Evolutionary conservation across 768 basidiomycete species (phyloP).

Genomic region (Artomyces pyxidatus): DNA sequence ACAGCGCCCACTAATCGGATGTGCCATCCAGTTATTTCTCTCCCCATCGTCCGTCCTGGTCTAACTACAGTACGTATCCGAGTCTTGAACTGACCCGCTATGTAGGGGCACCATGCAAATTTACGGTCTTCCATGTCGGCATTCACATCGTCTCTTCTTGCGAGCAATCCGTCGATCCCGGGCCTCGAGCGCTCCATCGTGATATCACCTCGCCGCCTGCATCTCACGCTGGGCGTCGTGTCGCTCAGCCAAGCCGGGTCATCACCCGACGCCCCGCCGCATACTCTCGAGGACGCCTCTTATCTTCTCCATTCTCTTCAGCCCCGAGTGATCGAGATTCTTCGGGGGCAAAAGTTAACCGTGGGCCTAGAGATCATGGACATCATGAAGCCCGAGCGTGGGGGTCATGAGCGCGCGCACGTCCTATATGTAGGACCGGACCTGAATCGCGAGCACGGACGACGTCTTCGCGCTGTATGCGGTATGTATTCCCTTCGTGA

Average conservation of each 20-base stretch:
- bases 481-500: conserved; percentile 22
- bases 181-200: conserved; percentile 59
- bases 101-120: conserved; percentile 25
- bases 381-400: conserved; percentile 36
- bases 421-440: conserved; percentile 51
- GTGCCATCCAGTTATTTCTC: conserved; percentile 3
- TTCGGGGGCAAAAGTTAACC: conserved; percentile 25
- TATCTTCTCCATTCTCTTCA: conserved; percentile 19
- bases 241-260: conserved; percentile 28
- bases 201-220: conserved; percentile 48
- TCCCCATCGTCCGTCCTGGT: conserved; percentile 9
- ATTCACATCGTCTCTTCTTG: conserved; percentile 25
- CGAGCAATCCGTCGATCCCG: conserved; percentile 23
- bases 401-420: conserved; percentile 35
- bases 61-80: too few relatives aligned
- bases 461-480: conserved; percentile 25
- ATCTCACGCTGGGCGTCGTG: conserved; percentile 74
- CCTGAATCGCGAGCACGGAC: conserved; percentile 24
- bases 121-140: conserved; percentile 20
- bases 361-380: conserved; percentile 41
- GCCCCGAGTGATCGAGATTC: conserved; percentile 35
- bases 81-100: background rate
- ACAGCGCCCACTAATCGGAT: background rate
- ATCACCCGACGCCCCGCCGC: conserved; percentile 18
- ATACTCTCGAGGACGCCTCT: conserved; percentile 20